Evolutionary conservation across 2,329 filamentous ascomycete species (phyloP), one percentile per base, ranked within the genome.

Genomic region (Colletotrichum tofieldiae): DNA sequence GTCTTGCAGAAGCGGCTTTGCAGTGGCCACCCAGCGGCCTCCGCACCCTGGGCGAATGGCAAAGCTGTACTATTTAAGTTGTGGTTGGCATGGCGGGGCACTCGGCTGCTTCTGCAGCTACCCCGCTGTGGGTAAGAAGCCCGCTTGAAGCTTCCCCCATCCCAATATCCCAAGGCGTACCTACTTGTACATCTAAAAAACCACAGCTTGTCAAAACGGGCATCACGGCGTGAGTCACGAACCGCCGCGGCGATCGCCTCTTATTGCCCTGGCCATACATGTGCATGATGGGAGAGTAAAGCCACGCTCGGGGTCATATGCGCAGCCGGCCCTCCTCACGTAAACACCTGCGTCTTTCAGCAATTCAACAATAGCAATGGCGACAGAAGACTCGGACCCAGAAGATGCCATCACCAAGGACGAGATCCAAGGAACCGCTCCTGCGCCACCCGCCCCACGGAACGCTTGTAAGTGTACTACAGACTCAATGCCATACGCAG

Each of bases 381-480:
- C 77, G 16, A 73, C 69, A 35, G 47, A 66, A 52, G 75, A 78
- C 16, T 77, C 78, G 4, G 78, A 78, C 18, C 73, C 78, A 0
- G 81, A 85, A 67, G 84, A 86, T 75, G 84, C 83, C 55, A 82
- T 84, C 66, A 84, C 81, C 0, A 76, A 79, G 59, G 82, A 86
- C 37, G 85, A 87, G 71, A 82, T 85, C 1, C 75, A 78, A 43
- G 79, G 79, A 26, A 78, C 78, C 63, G 81, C 81, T 16, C 65
- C 79, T 20, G 64, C 78, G 37, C 71, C 73, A 14, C 75, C 73
- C 56, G 29, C 47, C 1, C 73, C 72, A 29, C 81, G 78, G 63
- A 86, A 87, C 79, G 85, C 86, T 72, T 87, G 86, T 86, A 81
- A 56, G 77, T 56, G 11, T 35, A 20, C 23, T 39, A 7, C 23